Base-by-base conservation (phyloP, 164 flowering plant species). In the Liriodendron chinense region DNA sequence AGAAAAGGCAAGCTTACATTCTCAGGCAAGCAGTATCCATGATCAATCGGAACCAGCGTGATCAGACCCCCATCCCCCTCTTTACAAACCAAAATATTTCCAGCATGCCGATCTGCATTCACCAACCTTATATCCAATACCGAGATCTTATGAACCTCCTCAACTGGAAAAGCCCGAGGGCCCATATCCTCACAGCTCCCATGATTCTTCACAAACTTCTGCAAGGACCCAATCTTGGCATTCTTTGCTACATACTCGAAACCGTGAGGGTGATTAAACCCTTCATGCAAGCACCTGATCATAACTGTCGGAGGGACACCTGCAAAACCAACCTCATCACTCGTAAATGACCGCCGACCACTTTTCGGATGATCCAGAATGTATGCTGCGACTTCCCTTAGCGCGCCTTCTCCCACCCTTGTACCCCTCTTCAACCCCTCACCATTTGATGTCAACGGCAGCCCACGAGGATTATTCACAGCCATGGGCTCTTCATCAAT, bases 131-230 rank as follows among this genome's bases (percentile, higher is more conserved):
- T 84, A 83, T 92, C 97, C 47, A 92, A 75, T 62, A 91, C 94
- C 62, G 83, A 78, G 72, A 92, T 92, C 83, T 87, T 91, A 75
- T 92, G 97, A 13, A 91, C 92, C 78, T 87, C 90, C 68, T 89
- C 88, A 48, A 90, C 87, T 0, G 97, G 95, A 62, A 92, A 91
- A 75, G 84, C 79, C 23, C 83, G 73, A 28, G 96, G 96, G 20
- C 97, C 94, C 81, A 89, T 84, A 69, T 92, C 97, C 81, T 92
- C 97, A 79, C 97, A 92, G 63, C 89, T 88, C n/a, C 94, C 97
- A 75, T 69, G 34, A 61, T 87, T 89, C 81, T 87, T 82, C 91
- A 83, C 80, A 79, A 89, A 92, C 93, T 80, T 85, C 78, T 92
- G 97, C 79, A 92, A 74, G 0, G 97, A 92, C 24, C 97, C 97